phyloP scores from a whole-genome alignment of 495 filamentous ascomycete genomes.

The Rostrohypoxylon terebratum region DNA sequence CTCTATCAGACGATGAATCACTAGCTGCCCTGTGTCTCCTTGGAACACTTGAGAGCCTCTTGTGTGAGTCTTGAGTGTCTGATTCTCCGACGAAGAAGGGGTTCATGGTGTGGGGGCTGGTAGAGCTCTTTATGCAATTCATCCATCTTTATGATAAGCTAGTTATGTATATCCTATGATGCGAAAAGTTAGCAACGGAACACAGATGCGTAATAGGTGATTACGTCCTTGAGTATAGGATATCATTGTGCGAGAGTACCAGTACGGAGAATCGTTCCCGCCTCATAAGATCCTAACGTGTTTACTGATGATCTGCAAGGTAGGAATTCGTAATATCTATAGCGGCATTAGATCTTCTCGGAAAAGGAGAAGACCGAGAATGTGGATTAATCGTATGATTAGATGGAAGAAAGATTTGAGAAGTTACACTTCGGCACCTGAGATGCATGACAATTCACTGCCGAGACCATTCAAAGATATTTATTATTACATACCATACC shows the following conservation, averaged over 20 bases:
- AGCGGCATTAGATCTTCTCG: constrained; percentile 2
- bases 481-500: neutral
- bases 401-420: neutral
- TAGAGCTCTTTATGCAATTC: constrained; percentile 42
- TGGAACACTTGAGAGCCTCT: constrained; percentile 1
- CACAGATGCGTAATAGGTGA: constrained; percentile 2
- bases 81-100: constrained; percentile 25
- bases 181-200: too few species aligned
- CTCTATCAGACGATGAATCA: constrained; percentile 9
- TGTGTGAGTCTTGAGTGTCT: constrained; percentile 29
- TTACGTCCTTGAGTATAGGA: constrained; percentile 5
- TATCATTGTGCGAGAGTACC: constrained; percentile 17
- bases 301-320: neutral
- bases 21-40: constrained; percentile 25
- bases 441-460: constrained; percentile 36
- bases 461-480: constrained; percentile 31
- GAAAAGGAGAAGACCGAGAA: constrained; percentile 26
- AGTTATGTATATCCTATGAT: constrained; percentile 16
- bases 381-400: constrained; percentile 35
- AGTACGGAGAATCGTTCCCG: neutral
- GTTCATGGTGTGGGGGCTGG: constrained; percentile 18
- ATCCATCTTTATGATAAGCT: constrained; percentile 3
- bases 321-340: constrained; percentile 23
- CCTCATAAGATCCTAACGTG: constrained; percentile 40
- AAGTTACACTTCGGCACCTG: constrained; percentile 45